Base-by-base conservation (phyloP, 2,329 filamentous ascomycete genomes). In the Epichloe elymi region DNA sequence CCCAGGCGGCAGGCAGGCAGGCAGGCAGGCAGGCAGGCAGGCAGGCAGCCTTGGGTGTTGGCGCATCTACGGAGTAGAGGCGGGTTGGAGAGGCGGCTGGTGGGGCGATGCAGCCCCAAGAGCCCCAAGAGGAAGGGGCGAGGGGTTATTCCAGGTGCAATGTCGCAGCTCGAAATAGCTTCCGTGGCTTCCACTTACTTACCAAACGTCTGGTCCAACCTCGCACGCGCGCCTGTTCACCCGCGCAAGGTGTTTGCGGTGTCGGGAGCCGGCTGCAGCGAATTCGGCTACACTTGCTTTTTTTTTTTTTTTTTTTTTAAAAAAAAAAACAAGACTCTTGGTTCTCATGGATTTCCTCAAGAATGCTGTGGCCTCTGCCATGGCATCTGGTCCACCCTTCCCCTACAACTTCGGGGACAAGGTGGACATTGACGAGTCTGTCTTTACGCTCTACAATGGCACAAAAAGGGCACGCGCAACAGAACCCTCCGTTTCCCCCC, bases 381-480 rank as follows among this genome's bases (percentile, higher is more conserved):
- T 98, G 62, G 88, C 93, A 44, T 93, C 95, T 67, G 90, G 91
- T 2, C 89, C 90, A 49, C 84, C 90, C 5, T 95, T 96, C 64
- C 89, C 89, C 4, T 97, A 95, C 66, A 84, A 79, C 46, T 93
- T 97, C 64, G 91, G 90, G 61, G 93, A 98, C 68, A 82, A 85
- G 65, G 86, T 97, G 53, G 91, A 97, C 65, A 76, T 93, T 49
- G 88, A 94, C 65, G 83, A 93, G 63, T 95, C 91, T 26, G 90
- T 97, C 61, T 98, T 93, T 90, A 87, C 86, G n/a, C 73, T 98
- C 53, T 85, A 93, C 70, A 96, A 97, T 69, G 93, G 88, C 63
- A 95, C 87, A 51, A 93, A 71, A 71, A 82, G 88, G 70, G 90
- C 93, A 41, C 23, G 49, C 36, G 23, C 37, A 43, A 4, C n/a